Conservation (phyloP, 78 protist genomes). For the Bigelowiella natans region DNA sequence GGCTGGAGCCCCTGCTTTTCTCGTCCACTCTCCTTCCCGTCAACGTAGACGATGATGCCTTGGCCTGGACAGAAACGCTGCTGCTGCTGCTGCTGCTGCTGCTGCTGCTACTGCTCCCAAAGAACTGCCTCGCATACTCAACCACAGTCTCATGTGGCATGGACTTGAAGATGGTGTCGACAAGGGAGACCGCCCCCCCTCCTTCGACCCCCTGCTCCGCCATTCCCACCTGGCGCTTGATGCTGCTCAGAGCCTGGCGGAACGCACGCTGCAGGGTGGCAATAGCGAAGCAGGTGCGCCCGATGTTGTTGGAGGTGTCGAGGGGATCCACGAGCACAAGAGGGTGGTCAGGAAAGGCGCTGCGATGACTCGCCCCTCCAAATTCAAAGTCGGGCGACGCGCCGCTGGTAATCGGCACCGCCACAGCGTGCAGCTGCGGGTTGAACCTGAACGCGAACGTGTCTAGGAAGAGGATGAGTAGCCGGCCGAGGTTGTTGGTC, state of each 20-base stretch:
- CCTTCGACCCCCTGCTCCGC: no score
- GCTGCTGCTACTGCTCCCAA: no score
- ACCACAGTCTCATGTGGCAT: neutral
- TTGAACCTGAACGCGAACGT: neutral
- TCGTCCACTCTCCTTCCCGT: no score
- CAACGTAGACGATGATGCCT: no score
- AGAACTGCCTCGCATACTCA: neutral
- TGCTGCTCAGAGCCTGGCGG: no score
- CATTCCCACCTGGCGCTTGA: no score
- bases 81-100: no score
- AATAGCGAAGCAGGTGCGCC: neutral
- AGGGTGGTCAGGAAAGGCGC: neutral
- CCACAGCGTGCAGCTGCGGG: neutral
- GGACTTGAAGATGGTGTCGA: neutral
- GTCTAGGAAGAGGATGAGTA: neutral
- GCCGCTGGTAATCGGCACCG: neutral
- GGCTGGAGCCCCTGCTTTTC: no score
- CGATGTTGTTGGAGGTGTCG: neutral
- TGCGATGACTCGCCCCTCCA: neutral
- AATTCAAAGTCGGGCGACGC: neutral
- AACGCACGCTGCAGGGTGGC: neutral
- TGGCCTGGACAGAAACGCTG: no score
- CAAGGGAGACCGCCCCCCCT: neutral
- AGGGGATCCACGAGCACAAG: neutral
- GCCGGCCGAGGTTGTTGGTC: neutral